Evolutionary conservation across 2,329 filamentous ascomycete genomes (phyloP).

Genomic region (Didymella arachidicola): DNA sequence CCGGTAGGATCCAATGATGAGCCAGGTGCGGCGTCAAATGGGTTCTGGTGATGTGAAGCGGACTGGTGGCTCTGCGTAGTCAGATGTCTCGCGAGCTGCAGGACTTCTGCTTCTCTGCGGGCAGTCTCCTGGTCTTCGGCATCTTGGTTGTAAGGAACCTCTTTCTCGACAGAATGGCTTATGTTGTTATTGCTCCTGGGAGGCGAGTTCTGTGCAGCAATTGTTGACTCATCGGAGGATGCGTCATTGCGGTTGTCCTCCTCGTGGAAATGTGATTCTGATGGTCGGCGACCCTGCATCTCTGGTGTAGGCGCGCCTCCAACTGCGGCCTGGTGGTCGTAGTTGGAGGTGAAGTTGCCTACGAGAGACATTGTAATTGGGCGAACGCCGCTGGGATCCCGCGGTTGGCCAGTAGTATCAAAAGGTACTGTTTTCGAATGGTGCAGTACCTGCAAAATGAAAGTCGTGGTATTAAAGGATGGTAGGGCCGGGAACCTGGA

Average conservation of each 20-base stretch:
- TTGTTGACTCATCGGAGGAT: constrained; percentile 46
- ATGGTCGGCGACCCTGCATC: constrained; percentile 36
- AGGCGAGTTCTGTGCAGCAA: constrained; percentile 39
- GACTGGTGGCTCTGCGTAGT: constrained; percentile 53
- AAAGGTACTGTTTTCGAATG: background rate
- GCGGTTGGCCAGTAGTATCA: constrained; percentile 15
- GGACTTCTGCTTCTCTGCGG: constrained; percentile 49
- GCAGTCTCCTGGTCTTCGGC: constrained; percentile 31
- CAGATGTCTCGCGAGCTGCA: constrained; percentile 53
- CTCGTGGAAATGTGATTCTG: constrained; percentile 25
- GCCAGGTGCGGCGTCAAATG: constrained; percentile 50
- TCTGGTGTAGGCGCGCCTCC: constrained; percentile 46
- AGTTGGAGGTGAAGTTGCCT: constrained; percentile 55
- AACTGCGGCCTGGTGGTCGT: constrained; percentile 50
- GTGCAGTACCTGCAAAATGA: constrained; percentile 3
- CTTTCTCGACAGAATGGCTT: constrained; percentile 26
- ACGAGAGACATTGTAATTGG: constrained; percentile 52
- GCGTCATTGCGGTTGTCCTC: constrained; percentile 24
- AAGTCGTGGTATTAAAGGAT: constrained; percentile 28
- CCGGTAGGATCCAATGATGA: constrained; percentile 57
- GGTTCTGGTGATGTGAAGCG: constrained; percentile 47
- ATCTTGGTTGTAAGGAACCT: constrained; percentile 31
- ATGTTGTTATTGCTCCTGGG: constrained; percentile 27
- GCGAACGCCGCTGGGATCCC: constrained; percentile 18
- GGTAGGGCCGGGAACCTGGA: constrained; percentile 18